Conservation (phyloP, 305 asterid species). For the Stenogyne calaminthoides region DNA sequence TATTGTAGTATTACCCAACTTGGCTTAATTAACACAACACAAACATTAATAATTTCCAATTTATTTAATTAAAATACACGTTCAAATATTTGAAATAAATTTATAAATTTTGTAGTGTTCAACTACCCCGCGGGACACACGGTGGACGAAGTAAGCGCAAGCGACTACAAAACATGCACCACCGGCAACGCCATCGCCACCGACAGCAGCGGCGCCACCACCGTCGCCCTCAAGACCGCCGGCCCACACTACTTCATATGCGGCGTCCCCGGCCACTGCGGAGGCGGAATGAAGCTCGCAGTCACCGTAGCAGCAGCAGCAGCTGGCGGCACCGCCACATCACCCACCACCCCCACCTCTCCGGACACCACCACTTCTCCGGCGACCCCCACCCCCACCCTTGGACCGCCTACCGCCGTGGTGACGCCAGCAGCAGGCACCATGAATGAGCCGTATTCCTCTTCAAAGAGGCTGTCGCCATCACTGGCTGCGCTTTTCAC, state of each 20-base stretch:
- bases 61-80: neutral
- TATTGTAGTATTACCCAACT: too few species aligned
- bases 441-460: conserved; percentile 36
- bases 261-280: conserved; percentile 67
- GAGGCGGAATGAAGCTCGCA: conserved; percentile 82
- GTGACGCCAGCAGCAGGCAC: conserved; percentile 26
- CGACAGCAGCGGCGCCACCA: conserved; percentile 84
- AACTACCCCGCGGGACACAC: conserved; percentile 74
- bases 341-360: conserved; percentile 36
- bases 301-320: conserved; percentile 49
- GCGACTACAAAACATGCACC: conserved; percentile 69
- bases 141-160: conserved; percentile 69
- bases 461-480: conserved; percentile 43
- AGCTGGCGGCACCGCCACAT: conserved; percentile 32
- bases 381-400: conserved; percentile 26
- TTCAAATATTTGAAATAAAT: neutral
- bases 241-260: conserved; percentile 83
- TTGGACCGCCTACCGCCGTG: conserved; percentile 32
- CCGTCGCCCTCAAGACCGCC: conserved; percentile 65
- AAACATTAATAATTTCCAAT: neutral
- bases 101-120: conserved; percentile 50
- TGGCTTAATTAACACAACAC: too few species aligned
- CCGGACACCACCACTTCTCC: conserved; percentile 31
- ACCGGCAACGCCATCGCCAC: conserved; percentile 61
- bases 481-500: conserved; percentile 32